Conservation (phyloP, 305 asterid genomes). For the Fraxinus nigra region DNA sequence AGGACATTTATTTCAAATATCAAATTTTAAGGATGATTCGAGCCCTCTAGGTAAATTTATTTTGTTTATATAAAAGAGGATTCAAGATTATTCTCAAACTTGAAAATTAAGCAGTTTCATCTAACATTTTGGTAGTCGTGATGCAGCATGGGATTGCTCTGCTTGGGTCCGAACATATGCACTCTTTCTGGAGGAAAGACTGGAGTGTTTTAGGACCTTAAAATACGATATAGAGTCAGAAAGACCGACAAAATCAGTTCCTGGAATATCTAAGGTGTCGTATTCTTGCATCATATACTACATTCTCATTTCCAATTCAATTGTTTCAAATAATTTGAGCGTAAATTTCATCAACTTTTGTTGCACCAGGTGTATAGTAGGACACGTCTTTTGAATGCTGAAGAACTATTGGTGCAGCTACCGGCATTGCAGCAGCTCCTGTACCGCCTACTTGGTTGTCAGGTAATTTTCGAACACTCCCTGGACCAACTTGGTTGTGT, state of each 20-base stretch:
- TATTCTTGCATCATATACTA: neutral
- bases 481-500: neutral
- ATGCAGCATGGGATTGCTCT: constrained; percentile 94
- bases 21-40: constrained; percentile 89
- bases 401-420: constrained; percentile 61
- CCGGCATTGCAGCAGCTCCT: constrained; percentile 84
- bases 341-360: neutral
- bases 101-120: neutral
- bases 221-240: constrained; percentile 65
- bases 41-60: constrained; percentile 56
- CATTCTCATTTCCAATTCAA: neutral
- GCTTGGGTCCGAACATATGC: constrained; percentile 86
- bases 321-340: neutral
- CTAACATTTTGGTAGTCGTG: constrained; percentile 10
- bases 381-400: constrained; percentile 40
- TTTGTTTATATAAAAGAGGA: neutral
- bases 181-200: constrained; percentile 76
- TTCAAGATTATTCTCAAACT: neutral
- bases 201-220: constrained; percentile 67
- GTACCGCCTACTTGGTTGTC: constrained; percentile 68
- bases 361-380: constrained; percentile 42
- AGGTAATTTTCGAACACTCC: constrained; percentile 37
- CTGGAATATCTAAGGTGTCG: constrained; percentile 47
- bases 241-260: constrained; percentile 39
- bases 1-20: constrained; percentile 59